Evolutionary conservation across 768 basidiomycete genomes (phyloP).

Genomic region (Boletus sp.): DNA sequence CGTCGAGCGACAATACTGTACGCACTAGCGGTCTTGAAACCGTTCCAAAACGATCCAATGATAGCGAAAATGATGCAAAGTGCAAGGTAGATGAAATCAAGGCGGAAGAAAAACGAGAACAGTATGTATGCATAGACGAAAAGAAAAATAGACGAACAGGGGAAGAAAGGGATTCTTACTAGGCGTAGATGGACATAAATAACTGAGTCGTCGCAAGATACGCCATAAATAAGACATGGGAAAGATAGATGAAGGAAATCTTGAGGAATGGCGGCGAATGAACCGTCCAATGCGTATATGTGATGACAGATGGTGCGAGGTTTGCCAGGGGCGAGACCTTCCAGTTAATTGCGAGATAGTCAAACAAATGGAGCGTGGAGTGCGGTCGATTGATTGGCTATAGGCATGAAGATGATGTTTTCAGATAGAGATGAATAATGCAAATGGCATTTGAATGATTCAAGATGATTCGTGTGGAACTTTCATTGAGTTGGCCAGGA

Average conservation of each 20-base stretch:
- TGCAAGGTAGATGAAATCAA: constrained; percentile 2
- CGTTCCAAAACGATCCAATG: constrained; percentile 14
- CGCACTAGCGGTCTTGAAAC: constrained; percentile 21
- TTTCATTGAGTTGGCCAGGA: constrained; percentile 12
- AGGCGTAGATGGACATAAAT: constrained; percentile 33
- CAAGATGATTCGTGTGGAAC: constrained; percentile 2
- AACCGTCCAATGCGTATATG: constrained; percentile 30
- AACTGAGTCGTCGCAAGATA: constrained; percentile 25
- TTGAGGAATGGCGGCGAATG: constrained; percentile 20
- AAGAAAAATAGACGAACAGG: neutral
- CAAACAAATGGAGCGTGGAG: constrained; percentile 32
- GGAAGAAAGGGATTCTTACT: constrained; percentile 1
- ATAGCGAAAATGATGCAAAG: constrained; percentile 11
- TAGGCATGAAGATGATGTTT: constrained; percentile 19
- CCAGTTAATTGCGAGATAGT: constrained; percentile 19
- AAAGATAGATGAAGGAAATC: constrained; percentile 15
- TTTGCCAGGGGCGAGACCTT: constrained; percentile 9
- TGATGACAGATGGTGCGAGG: constrained; percentile 25
- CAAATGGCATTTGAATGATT: constrained; percentile 14
- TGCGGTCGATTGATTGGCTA: constrained; percentile 24
- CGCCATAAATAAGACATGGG: constrained; percentile 27
- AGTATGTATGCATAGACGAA: constrained; percentile 3
- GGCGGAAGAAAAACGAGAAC: neutral
- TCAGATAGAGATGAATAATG: constrained; percentile 20
- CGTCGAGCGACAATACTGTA: constrained; percentile 15